Conservation (phyloP, 768 basidiomycete genomes). For the Boletus bicolor region DNA sequence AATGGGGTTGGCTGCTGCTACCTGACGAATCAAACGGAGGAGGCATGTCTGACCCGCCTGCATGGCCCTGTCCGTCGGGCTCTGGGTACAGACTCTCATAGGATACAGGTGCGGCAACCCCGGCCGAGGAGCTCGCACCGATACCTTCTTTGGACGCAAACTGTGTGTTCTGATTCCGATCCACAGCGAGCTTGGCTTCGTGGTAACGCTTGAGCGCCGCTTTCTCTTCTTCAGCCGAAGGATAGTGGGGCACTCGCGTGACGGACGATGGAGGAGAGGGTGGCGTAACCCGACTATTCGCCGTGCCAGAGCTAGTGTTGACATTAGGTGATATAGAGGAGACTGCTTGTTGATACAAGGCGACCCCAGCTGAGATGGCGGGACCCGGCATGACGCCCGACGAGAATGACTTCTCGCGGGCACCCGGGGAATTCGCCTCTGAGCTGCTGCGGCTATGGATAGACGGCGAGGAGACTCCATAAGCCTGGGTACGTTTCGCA, state of each 20-base stretch:
- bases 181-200: slow-evolving; percentile 69
- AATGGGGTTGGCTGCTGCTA: slow-evolving; percentile 37
- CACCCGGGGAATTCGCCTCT: slow-evolving; percentile 20
- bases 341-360: slow-evolving; percentile 46
- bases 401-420: slow-evolving; percentile 17
- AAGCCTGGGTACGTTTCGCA: slow-evolving; percentile 57
- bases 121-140: slow-evolving; percentile 13
- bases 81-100: slow-evolving; percentile 62
- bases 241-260: slow-evolving; percentile 44
- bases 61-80: slow-evolving; percentile 23
- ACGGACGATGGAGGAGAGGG: slow-evolving; percentile 27
- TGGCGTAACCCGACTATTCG: slow-evolving; percentile 29
- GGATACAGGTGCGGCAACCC: slow-evolving; percentile 45
- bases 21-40: slow-evolving; percentile 51
- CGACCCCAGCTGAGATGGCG: slow-evolving; percentile 39
- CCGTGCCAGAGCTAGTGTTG: slow-evolving; percentile 13
- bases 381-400: slow-evolving; percentile 13
- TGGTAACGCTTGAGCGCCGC: slow-evolving; percentile 64
- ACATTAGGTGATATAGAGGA: slow-evolving; percentile 32
- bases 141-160: slow-evolving; percentile 23
- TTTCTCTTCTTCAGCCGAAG: slow-evolving; percentile 73
- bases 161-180: slow-evolving; percentile 47
- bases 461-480: slow-evolving; percentile 27
- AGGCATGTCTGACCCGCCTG: slow-evolving; percentile 38
- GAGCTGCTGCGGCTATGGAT: slow-evolving; percentile 29